Base-by-base conservation (phyloP, 1,284 basidiomycete species). In the Pseudozyma flocculosa region DNA sequence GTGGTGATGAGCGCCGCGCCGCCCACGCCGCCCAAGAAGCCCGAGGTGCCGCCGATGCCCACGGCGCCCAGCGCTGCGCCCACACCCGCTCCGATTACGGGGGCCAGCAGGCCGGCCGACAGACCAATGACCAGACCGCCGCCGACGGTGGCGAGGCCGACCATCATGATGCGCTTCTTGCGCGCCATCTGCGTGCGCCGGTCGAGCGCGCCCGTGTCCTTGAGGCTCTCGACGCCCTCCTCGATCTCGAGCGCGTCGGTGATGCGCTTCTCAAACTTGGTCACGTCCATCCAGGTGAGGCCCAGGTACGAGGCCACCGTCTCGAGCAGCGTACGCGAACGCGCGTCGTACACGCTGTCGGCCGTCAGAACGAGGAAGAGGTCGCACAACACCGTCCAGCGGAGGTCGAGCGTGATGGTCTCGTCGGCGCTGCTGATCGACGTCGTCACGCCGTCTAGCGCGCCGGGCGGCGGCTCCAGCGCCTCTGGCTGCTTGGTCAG, bases 341-440 rank as follows among this genome's bases (percentile, higher is more conserved):
- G 70, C 8, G 75, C 64, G 34, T 78, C 75, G 50, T 78, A 78
- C 24, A 76, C 72, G 40, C 69, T 71, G 50, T 78, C 75, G 24
- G 75, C 75, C 1, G 72, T 78, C 43, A 78, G 64, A 4, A 78
- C 72, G 22, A 77, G 57, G 59, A 78, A 78, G 17, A 78, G 65
- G 47, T 78, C 75, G 57, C 75, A 78, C 8, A 78, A 63, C 5
- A 78, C 68, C 7, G 75, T 78, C 75, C 75, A 78, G 30, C 75
- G 68, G 23, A 78, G 52, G 43, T 78, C 75, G 15, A 78, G 73
- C 7, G 74, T 76, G 57, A 78, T 75, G 52, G 70, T 72, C 42
- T 68, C 68, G 45, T 67, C 59, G 30, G 69, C 53, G 29, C 66
- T 67, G 45, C 61, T 72, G 50, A 77, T 67, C 43, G 63, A 64